These are phyloP conservation scores for Paecilomyces dactylethromorphus DNA, from an alignment of 2,329 filamentous ascomycete species.

Conservation along the genomic window DNA sequence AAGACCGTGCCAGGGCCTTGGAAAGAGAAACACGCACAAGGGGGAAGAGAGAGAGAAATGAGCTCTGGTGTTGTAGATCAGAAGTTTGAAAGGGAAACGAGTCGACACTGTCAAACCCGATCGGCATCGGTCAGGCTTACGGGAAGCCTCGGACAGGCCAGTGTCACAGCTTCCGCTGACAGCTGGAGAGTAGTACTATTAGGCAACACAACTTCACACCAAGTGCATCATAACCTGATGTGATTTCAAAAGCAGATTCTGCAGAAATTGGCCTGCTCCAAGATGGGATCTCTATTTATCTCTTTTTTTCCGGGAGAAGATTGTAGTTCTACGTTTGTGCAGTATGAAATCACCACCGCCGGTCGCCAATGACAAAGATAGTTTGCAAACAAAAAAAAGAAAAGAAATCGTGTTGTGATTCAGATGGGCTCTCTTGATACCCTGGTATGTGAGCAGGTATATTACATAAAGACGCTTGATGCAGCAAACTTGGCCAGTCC, in stretches of 20 bases:
- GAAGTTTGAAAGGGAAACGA: not conserved
- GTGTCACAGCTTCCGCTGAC: not conserved
- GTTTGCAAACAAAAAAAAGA: not conserved
- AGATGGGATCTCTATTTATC: too few relatives aligned
- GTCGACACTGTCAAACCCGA: not conserved
- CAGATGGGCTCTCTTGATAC: constrained; percentile 14
- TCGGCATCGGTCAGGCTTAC: not conserved
- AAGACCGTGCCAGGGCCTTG: not conserved
- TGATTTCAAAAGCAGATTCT: not conserved
- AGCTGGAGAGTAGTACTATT: not conserved
- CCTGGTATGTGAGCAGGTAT: constrained; percentile 13
- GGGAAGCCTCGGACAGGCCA: not conserved
- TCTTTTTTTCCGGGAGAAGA: not conserved
- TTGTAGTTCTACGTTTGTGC: not conserved
- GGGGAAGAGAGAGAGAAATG: not conserved
- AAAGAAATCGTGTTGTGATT: constrained; percentile 6
- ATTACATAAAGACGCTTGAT: constrained; percentile 14
- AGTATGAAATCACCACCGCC: not conserved
- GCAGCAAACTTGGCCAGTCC: constrained; percentile 7
- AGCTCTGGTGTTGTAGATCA: not conserved
- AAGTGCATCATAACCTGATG: not conserved
- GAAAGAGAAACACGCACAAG: not conserved
- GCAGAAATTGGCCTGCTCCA: not conserved
- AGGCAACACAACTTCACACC: not conserved
- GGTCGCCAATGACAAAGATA: not conserved